phyloP scores from a whole-genome alignment of 805 yeast species.

The Schwanniomyces vanrijiae region DNA sequence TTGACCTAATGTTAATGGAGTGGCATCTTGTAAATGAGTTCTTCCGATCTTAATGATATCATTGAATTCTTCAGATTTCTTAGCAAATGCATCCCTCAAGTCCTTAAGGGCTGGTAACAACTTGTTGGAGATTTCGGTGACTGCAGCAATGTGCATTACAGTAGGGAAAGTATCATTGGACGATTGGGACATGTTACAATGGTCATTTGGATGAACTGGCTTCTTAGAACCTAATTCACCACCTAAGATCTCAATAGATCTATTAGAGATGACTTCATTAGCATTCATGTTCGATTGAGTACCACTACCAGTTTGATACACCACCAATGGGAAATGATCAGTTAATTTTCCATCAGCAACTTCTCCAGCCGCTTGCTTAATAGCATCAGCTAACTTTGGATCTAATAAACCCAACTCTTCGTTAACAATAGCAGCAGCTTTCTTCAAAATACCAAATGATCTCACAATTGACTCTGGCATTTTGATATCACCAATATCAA shows the following conservation, averaged over 20 bases:
- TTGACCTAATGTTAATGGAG: slow-evolving; percentile 96
- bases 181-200: slow-evolving; percentile 96
- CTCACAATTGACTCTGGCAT: slow-evolving; percentile 36
- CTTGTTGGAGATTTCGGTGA: slow-evolving; percentile 72
- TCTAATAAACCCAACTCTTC: slow-evolving; percentile 33
- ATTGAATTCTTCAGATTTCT: slow-evolving; percentile 73
- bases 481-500: slow-evolving; percentile 36
- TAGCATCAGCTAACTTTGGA: slow-evolving; percentile 30
- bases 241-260: slow-evolving; percentile 95
- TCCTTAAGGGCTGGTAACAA: slow-evolving; percentile 80
- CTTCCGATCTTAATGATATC: slow-evolving; percentile 97
- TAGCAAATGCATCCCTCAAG: slow-evolving; percentile 71
- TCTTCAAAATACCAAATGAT: slow-evolving; percentile 39
- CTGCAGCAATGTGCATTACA: slow-evolving; percentile 99
- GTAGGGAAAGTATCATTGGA: slow-evolving; percentile 99
- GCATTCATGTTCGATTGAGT: slow-evolving; percentile 99
- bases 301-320: slow-evolving; percentile 98
- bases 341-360: slow-evolving; percentile 39
- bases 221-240: slow-evolving; percentile 88
- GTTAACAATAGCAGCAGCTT: slow-evolving; percentile 39
- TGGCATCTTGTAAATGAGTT: slow-evolving; percentile 98
- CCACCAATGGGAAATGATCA: slow-evolving; percentile 64
- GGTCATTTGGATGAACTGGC: slow-evolving; percentile 98
- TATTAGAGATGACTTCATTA: slow-evolving; percentile 96
- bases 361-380: slow-evolving; percentile 36